Base-by-base conservation (phyloP, 179 eudicot genomes). In the Nepenthes alata region DNA sequence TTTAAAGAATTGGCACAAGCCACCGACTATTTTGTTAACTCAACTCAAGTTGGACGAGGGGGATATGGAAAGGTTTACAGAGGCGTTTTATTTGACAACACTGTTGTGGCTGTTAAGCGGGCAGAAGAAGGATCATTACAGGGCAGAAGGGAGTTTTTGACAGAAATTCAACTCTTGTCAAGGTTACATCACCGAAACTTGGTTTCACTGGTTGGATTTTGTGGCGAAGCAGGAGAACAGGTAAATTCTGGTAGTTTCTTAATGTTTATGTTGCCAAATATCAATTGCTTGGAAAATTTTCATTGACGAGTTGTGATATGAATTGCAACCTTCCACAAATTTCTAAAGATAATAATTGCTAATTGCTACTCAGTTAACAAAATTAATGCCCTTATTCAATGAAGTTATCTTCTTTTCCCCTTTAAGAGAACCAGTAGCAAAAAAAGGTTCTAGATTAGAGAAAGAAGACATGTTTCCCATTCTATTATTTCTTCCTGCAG, bases 111-210 rank as follows among this genome's bases (percentile, higher is more conserved):
- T 34, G 72, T 87, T 62, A 87, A 87, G 68, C 87, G 95, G 2
- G 89, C 91, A 60, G 72, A 80, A 70, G 85, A 75, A 71, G 91
- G 91, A 63, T 87, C 95, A 14, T 70, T 87, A 64, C 95, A 87
- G 68, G 95, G 95, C 8, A 78, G 68, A 60, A 81, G 73, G 63
- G 95, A 87, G 67, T 87, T 87, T 73, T 76, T 81, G 41, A 87
- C 95, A 12, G 95, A 87, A 57, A 87, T 87, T 61, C 75, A 83
- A 70, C 59, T 85, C 49, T 72, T 85, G 58, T 87, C 95, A 55
- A 80, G 95, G 69, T 67, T 86, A 68, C 94, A 86, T 75, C 94
- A 86, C 49, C 79, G 87, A 36, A 81, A 84, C 71, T 78, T 86
- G 44, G 89, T 84, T 60, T 79, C 94, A 47, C 75, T 89, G 48